Evolutionary conservation across 2,329 filamentous ascomycete genomes (phyloP), one percentile per base, ranked within the genome.

Genomic region (Didymella glomerata): DNA sequence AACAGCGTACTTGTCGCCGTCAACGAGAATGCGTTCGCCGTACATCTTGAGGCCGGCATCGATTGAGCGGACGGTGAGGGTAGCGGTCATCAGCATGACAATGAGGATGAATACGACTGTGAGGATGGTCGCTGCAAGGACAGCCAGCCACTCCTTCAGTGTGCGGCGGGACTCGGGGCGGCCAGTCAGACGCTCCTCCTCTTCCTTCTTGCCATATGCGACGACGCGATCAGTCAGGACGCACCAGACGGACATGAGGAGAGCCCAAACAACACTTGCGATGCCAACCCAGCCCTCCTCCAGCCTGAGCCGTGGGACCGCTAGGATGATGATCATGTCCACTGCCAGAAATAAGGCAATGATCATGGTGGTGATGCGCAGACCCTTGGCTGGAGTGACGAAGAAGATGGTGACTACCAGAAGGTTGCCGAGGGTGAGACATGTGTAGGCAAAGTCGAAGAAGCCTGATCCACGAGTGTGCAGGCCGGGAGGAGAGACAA

Each of bases 251-350:
- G 90, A 86, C 73, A 96, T 91, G 45, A 95, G 65, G 2, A 92
- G 82, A 18, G 92, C 91, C 93, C 91, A 97, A 16, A 92, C 79
- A 3, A 94, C 90, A 41, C 91, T 95, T 10, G 86, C 87, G 54
- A 95, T 90, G n/a, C 95, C 95, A 0, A 95, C 88, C 89, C 93
- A 96, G 30, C 92, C 90, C 77, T 98, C 94, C 76, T 97, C 93
- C 20, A 89, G 82, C 14, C 94, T 86, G 16, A 94, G 85, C 64
- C 87, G 85, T 47, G 88, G 82, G 0, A 97, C 91, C 0, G 90
- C 83, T 3, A 96, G 78, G 38, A 96, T 90, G 52, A 98, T 83
- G 68, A 96, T 88, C 79, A 90, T 86, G 73, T 97, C 87, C 44
- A 94, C 79, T 4, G 92, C 76, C 18, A 96, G 80, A 18, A 95